Percentiles rank a stretch among this genome's conserved stretches.
Conservation (phyloP, 163 green algal species). For the Chloromonas sp. region DNA sequence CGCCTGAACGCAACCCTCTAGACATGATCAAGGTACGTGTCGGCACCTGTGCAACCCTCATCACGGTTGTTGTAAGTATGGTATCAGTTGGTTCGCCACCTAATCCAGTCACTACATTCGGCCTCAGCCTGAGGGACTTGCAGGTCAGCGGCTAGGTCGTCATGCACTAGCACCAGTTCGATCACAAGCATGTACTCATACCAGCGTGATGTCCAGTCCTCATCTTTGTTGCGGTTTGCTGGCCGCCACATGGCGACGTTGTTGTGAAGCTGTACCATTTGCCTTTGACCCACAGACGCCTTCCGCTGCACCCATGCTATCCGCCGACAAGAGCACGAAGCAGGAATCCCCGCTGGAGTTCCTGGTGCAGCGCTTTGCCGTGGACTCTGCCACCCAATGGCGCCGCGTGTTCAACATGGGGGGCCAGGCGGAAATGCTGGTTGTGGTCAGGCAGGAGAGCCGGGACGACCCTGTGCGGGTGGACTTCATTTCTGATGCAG, state of each 20-base stretch:
- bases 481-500: conserved; percentile 65
- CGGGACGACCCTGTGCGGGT: conserved; percentile 16
- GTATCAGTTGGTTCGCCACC: neutral
- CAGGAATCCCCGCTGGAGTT: conserved; percentile 59
- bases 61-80: neutral
- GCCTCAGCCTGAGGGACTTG: neutral
- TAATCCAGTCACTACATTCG: neutral
- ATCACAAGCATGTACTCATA: neutral
- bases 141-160: neutral
- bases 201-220: no score
- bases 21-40: conserved; percentile 68
- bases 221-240: no score
- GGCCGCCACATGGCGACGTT: no score
- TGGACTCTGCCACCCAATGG: conserved; percentile 38
- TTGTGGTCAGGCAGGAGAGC: conserved; percentile 48
- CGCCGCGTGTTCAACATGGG: conserved; percentile 56
- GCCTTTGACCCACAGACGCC: no score
- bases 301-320: conserved; percentile 20
- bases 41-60: neutral
- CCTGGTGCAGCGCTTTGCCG: conserved; percentile 60
- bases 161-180: neutral
- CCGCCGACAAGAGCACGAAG: conserved; percentile 11
- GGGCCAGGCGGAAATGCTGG: conserved; percentile 66
- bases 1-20: conserved; percentile 53
- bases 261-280: no score